phyloP scores from a whole-genome alignment of 2,329 filamentous ascomycete species.

The Exophiala bonariae region DNA sequence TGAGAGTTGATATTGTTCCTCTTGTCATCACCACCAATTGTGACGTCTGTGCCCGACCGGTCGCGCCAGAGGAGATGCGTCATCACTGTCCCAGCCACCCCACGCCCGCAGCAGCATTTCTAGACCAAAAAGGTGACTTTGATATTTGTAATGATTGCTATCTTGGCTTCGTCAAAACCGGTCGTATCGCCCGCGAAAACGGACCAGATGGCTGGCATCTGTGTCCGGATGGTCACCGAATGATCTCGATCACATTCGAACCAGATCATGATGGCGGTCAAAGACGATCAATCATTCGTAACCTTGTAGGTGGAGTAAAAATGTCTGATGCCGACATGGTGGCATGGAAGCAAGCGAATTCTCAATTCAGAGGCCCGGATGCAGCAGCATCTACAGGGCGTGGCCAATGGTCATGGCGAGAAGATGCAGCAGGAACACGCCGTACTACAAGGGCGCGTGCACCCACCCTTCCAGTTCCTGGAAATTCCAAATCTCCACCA shows the following conservation, averaged over 20 bases:
- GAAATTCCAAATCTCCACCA: slow-evolving; percentile 60
- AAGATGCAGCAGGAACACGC: slow-evolving; percentile 18
- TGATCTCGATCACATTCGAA: slow-evolving; percentile 77
- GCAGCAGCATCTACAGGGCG: background rate
- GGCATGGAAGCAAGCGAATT: slow-evolving; percentile 21
- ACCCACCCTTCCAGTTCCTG: slow-evolving; percentile 7
- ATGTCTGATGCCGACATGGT: slow-evolving; percentile 60
- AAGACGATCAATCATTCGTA: slow-evolving; percentile 65
- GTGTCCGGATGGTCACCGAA: slow-evolving; percentile 77
- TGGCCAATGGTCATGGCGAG: slow-evolving; percentile 28
- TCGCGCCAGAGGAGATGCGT: slow-evolving; percentile 67
- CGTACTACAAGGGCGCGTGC: slow-evolving; percentile 15
- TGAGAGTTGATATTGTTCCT: slow-evolving; percentile 55
- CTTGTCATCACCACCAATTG: slow-evolving; percentile 74
- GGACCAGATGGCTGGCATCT: slow-evolving; percentile 80
- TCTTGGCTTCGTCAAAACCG: slow-evolving; percentile 60
- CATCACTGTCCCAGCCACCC: slow-evolving; percentile 69
- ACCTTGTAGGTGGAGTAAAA: slow-evolving; percentile 74
- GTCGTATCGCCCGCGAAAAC: slow-evolving; percentile 71
- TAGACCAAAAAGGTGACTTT: slow-evolving; percentile 67
- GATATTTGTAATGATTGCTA: slow-evolving; percentile 84
- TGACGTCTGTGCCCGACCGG: slow-evolving; percentile 73
- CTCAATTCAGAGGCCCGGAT: slow-evolving; percentile 8
- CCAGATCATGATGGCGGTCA: slow-evolving; percentile 64
- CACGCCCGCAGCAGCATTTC: slow-evolving; percentile 58